Percentiles rank a stretch among this genome's conserved stretches.
Conservation (phyloP, 495 filamentous ascomycete genomes). For the Zalerion maritima region DNA sequence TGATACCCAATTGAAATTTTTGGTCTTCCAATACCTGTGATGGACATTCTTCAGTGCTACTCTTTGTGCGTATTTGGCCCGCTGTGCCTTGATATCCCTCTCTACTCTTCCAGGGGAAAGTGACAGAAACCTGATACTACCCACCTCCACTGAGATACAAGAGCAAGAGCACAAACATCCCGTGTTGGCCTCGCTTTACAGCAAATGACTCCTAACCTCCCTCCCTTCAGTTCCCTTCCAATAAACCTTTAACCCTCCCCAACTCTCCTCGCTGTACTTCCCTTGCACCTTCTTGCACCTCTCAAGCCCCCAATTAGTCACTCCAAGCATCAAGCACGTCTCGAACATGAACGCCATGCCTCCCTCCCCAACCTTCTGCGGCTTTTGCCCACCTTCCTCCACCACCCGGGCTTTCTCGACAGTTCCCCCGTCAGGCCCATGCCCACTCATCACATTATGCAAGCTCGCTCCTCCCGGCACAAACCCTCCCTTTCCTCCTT, state of each 20-base stretch:
- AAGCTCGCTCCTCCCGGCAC: slow-evolving; percentile 40
- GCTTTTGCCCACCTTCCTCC: slow-evolving; percentile 35
- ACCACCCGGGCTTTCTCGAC: slow-evolving; percentile 46
- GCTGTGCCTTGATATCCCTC: no score
- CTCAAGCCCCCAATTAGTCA: slow-evolving; percentile 82
- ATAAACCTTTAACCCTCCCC: slow-evolving; percentile 62
- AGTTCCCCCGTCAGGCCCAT: slow-evolving; percentile 46
- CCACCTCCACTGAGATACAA: no score
- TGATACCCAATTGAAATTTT: no score
- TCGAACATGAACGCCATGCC: slow-evolving; percentile 55
- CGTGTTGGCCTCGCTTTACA: no score
- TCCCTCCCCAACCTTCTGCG: slow-evolving; percentile 37
- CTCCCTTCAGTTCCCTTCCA: slow-evolving; percentile 47
- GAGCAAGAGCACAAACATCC: no score
- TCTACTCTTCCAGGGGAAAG: no score
- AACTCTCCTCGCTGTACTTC: slow-evolving; percentile 73
- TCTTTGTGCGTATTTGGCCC: no score
- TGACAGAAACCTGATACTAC: no score
- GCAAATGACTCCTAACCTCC: slow-evolving; percentile 11
- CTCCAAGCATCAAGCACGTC: slow-evolving; percentile 73
- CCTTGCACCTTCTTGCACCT: slow-evolving; percentile 73
- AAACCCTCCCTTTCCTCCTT: slow-evolving; percentile 38
- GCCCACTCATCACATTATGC: slow-evolving; percentile 45
- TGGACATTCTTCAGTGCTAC: no score
- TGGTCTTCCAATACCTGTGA: no score